These are phyloP conservation scores for Boechera stricta DNA, from an alignment of 345 rosid species.

Conservation along the genomic window DNA sequence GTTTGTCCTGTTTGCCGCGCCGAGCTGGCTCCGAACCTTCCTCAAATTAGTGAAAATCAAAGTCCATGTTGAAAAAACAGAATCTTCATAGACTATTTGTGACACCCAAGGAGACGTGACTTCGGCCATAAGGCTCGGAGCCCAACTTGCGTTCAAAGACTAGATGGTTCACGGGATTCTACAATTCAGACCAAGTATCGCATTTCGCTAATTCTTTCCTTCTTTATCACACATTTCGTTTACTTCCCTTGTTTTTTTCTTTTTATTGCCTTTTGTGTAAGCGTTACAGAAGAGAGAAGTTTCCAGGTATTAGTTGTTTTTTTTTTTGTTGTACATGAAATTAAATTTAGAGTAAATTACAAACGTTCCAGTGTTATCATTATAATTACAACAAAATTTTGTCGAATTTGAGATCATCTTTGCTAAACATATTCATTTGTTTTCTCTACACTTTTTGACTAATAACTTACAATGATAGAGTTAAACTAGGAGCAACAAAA, in stretches of 20 bases:
- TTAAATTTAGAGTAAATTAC: neutral
- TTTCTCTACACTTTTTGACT: neutral
- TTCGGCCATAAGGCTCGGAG: too few species aligned
- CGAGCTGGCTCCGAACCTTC: conserved; percentile 50
- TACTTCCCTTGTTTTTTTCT: neutral
- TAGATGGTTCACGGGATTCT: too few species aligned
- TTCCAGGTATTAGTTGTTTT: neutral
- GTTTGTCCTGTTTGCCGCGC: conserved; percentile 77
- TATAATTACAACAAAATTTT: neutral
- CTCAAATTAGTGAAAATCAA: conserved; percentile 26
- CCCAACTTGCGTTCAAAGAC: too few species aligned
- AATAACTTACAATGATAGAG: neutral
- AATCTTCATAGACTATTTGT: neutral
- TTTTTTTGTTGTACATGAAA: conserved; percentile 7
- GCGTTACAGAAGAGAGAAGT: conserved; percentile 9
- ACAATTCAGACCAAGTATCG: too few species aligned
- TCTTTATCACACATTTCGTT: conserved; percentile 6
- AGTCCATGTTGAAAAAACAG: conserved; percentile 36
- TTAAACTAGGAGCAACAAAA: neutral
- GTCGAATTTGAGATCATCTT: neutral
- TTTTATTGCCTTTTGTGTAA: conserved; percentile 9
- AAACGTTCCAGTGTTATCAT: neutral
- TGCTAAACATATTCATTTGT: neutral
- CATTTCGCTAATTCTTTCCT: neutral
- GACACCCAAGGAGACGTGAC: too few species aligned